Evolutionary conservation across 768 basidiomycete species (phyloP).

Genomic region (Russula emetica): DNA sequence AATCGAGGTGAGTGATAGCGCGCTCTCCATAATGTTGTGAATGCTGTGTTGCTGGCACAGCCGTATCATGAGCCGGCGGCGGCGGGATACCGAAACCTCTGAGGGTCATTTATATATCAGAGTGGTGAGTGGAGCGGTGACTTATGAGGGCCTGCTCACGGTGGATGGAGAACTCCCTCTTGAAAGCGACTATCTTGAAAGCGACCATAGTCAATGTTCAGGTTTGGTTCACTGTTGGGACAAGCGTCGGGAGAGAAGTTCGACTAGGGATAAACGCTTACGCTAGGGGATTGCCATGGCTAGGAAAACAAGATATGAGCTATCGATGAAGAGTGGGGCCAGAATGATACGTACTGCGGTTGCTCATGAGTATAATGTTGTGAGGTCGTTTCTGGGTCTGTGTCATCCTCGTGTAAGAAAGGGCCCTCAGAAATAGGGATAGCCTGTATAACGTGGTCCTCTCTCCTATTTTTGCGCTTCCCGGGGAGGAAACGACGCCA

Average conservation of each 20-base stretch:
- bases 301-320: not conserved
- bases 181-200: conserved; percentile 26
- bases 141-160: conserved; percentile 4
- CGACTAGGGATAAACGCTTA: not conserved
- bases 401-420: conserved; percentile 10
- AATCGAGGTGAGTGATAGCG: conserved; percentile 22
- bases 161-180: conserved; percentile 15
- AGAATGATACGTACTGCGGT: conserved; percentile 5
- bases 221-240: conserved; percentile 20
- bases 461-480: conserved; percentile 14
- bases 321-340: not conserved
- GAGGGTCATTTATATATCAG: not conserved
- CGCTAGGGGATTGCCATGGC: conserved; percentile 4
- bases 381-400: conserved; percentile 8
- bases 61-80: conserved; percentile 3
- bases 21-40: conserved; percentile 25
- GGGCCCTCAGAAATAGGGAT: conserved; percentile 17
- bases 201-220: conserved; percentile 25
- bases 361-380: not conserved
- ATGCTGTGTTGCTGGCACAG: conserved; percentile 15
- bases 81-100: conserved; percentile 9
- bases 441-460: conserved; percentile 17
- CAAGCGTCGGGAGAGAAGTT: not conserved
- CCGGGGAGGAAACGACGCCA: conserved; percentile 24
- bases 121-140: not conserved